phyloP scores from a whole-genome alignment of 768 basidiomycete genomes.

The Pulveroboletus frians region DNA sequence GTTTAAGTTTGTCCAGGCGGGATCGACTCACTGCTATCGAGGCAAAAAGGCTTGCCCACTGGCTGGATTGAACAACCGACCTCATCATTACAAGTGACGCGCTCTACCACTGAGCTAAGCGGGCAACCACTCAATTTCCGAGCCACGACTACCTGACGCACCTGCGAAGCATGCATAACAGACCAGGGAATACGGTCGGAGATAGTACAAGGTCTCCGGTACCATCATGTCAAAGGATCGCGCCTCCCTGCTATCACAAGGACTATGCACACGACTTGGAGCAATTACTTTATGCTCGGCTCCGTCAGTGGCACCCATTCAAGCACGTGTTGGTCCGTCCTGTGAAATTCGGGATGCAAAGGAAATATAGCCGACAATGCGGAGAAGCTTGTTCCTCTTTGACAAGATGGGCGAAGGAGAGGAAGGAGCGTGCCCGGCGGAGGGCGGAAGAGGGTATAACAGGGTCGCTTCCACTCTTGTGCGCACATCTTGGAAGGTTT shows the following conservation, averaged over 20 bases:
- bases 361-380: constrained; percentile 36
- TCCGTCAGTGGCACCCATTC: constrained; percentile 41
- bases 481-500: constrained; percentile 52
- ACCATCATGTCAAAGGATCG: constrained; percentile 37
- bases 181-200: no score
- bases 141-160: neutral
- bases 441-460: constrained; percentile 34
- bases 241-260: constrained; percentile 43
- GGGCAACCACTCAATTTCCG: constrained; percentile 6
- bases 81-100: constrained; percentile 43
- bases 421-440: constrained; percentile 35
- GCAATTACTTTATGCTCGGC: constrained; percentile 43
- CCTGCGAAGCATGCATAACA: no score
- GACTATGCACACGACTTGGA: constrained; percentile 45
- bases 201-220: constrained; percentile 31
- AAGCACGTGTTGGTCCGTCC: constrained; percentile 31
- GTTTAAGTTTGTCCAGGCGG: no score
- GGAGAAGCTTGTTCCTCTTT: constrained; percentile 37
- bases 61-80: constrained; percentile 45
- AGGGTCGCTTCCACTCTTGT: constrained; percentile 38
- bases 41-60: constrained; percentile 29
- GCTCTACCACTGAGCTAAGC: constrained; percentile 45
- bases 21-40: no score
- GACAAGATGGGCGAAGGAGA: constrained; percentile 37
- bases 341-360: constrained; percentile 27